Evolutionary conservation across 352 stramenopile genomes (phyloP).

Genomic region (Globisporangium recalcitrans): DNA sequence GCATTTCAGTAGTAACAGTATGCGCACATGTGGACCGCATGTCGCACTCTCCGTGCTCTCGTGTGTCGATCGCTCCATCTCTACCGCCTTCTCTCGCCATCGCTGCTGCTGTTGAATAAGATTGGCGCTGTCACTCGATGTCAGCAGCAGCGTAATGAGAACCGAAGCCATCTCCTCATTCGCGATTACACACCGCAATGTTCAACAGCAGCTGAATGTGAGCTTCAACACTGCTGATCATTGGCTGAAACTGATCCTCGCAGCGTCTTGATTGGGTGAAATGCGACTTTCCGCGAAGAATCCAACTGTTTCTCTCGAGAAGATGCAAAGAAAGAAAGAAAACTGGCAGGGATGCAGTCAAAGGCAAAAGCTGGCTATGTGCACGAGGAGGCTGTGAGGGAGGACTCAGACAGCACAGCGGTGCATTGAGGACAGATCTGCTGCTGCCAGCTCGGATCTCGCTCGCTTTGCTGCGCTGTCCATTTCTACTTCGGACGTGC

Average conservation of each 20-base stretch:
- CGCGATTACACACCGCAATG: conserved; percentile 9
- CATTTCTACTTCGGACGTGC: not conserved
- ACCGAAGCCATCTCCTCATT: conserved; percentile 9
- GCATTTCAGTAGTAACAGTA: not conserved
- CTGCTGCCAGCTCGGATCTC: not conserved
- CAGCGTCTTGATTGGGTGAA: conserved; percentile 1
- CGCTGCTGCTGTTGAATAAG: not conserved
- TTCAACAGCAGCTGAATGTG: conserved; percentile 4
- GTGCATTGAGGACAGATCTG: not conserved
- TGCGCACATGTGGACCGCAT: too few species aligned
- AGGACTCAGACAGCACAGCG: not conserved
- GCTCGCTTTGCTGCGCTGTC: not conserved
- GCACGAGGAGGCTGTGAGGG: not conserved
- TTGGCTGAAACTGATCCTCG: not conserved
- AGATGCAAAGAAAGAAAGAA: conserved; percentile 10
- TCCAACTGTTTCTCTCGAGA: conserved; percentile 12
- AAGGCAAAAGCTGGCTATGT: not conserved
- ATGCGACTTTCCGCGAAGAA: conserved; percentile 5
- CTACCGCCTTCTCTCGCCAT: not conserved
- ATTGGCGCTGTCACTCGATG: not conserved
- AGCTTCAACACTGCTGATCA: not conserved
- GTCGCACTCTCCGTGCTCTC: too few species aligned
- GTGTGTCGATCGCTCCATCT: not conserved
- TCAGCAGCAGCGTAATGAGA: not conserved
- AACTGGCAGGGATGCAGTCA: not conserved